phyloP scores from a whole-genome alignment of 2,329 filamentous ascomycete genomes.

The Penicillium sp. region DNA sequence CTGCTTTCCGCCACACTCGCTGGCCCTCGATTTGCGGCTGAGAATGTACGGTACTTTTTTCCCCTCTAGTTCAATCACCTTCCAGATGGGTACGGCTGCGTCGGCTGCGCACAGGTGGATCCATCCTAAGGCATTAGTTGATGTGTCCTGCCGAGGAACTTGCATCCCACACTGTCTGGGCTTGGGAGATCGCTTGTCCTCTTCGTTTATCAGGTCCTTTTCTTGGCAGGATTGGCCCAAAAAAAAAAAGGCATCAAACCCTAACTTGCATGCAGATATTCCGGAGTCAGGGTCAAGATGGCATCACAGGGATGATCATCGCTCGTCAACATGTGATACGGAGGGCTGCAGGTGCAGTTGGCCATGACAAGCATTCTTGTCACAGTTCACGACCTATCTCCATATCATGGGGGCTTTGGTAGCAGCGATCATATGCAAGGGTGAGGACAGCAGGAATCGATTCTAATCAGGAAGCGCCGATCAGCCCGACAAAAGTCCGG shows the following conservation, averaged over 20 bases:
- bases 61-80: background rate
- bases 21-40: constrained; percentile 12
- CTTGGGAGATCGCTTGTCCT: background rate
- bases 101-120: background rate
- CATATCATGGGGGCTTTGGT: constrained; percentile 7
- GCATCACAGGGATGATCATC: background rate
- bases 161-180: background rate
- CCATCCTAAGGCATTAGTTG: background rate
- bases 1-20: constrained; percentile 15
- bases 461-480: background rate
- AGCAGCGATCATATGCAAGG: constrained; percentile 22
- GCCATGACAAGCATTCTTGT: constrained; percentile 18
- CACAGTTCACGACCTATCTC: constrained; percentile 3
- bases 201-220: background rate
- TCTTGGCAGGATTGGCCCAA: background rate
- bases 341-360: constrained; percentile 13
- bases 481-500: background rate
- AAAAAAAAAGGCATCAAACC: background rate
- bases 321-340: constrained; percentile 1
- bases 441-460: background rate
- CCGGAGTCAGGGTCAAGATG: background rate
- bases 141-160: background rate
- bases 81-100: background rate
- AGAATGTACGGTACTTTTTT: constrained; percentile 9
- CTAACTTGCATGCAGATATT: background rate